Conservation (phyloP, 176 grass and related monocot genomes). For the Carex pumila region DNA sequence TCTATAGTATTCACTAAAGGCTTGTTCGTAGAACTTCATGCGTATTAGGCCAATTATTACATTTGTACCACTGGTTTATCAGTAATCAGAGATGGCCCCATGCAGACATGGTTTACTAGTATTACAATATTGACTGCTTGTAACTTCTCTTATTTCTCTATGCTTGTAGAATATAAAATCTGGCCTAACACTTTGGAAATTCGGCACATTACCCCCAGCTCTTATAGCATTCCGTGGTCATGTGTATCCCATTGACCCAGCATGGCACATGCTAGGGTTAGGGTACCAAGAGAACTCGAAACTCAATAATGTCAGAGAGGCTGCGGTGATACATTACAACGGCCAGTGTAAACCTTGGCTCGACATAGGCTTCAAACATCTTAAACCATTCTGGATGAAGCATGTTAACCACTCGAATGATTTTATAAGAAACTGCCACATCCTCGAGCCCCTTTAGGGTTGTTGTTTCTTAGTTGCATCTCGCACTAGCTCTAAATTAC, state of each 20-base stretch:
- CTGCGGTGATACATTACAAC: conserved; percentile 85
- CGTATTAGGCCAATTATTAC: background rate
- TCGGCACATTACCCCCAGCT: conserved; percentile 78
- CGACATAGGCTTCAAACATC: conserved; percentile 76
- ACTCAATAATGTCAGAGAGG: conserved; percentile 44
- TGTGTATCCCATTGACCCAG: conserved; percentile 61
- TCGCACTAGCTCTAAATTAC: background rate
- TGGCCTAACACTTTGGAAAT: conserved; percentile 82
- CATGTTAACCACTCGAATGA: conserved; percentile 80
- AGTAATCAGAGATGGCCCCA: background rate
- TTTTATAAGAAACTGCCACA: conserved; percentile 76
- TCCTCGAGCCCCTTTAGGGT: conserved; percentile 50
- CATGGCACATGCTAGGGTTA: conserved; percentile 87
- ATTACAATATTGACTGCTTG: background rate
- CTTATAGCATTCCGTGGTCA: conserved; percentile 86
- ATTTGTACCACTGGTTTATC: background rate
- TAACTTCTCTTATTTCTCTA: conserved; percentile 10
- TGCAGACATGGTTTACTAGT: background rate
- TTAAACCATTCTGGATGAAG: conserved; percentile 79
- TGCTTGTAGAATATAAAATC: conserved; percentile 83
- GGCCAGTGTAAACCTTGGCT: conserved; percentile 92
- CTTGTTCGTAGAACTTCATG: background rate
- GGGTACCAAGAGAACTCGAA: conserved; percentile 84
- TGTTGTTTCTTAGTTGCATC: conserved; percentile 13
- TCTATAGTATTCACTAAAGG: background rate